These are phyloP conservation scores for Microcyclosporella mali DNA, from an alignment of 2,329 filamentous ascomycete genomes.

Conservation along the genomic window DNA sequence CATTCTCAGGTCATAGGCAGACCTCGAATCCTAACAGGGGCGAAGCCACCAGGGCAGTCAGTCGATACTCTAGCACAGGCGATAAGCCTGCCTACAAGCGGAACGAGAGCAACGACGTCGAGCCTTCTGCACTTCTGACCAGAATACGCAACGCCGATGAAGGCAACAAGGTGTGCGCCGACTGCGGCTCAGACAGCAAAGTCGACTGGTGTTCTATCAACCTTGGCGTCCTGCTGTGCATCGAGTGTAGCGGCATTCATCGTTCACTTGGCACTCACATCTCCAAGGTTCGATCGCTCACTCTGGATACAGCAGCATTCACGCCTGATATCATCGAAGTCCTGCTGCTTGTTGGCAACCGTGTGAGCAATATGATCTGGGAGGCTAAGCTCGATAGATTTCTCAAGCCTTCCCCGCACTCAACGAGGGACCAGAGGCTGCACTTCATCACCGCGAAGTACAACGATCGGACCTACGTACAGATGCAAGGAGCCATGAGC, in stretches of 20 bases:
- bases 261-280: slow-evolving; percentile 94
- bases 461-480: slow-evolving; percentile 73
- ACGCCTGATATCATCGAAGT: slow-evolving; percentile 96
- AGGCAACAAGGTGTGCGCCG: slow-evolving; percentile 88
- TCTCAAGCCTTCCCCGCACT: slow-evolving; percentile 67
- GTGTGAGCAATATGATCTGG: slow-evolving; percentile 94
- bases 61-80: slow-evolving; percentile 83
- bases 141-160: slow-evolving; percentile 84
- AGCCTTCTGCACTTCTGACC: slow-evolving; percentile 71
- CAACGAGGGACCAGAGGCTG: slow-evolving; percentile 83
- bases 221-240: slow-evolving; percentile 89
- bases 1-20: slow-evolving; percentile 53
- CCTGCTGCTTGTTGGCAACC: slow-evolving; percentile 83
- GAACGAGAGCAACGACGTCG: slow-evolving; percentile 70
- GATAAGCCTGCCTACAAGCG: slow-evolving; percentile 69
- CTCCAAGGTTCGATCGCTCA: slow-evolving; percentile 91
- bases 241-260: slow-evolving; percentile 96
- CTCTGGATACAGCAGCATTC: slow-evolving; percentile 91
- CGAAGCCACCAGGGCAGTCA: slow-evolving; percentile 52
- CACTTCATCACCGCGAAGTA: slow-evolving; percentile 95
- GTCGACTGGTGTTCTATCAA: slow-evolving; percentile 99
- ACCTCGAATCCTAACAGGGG: slow-evolving; percentile 39
- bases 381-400: slow-evolving; percentile 73
- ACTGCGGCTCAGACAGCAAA: slow-evolving; percentile 85
- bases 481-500: slow-evolving; percentile 60